phyloP scores from a whole-genome alignment of 2,329 filamentous ascomycete species.

The Talaromyces amestolkiae region DNA sequence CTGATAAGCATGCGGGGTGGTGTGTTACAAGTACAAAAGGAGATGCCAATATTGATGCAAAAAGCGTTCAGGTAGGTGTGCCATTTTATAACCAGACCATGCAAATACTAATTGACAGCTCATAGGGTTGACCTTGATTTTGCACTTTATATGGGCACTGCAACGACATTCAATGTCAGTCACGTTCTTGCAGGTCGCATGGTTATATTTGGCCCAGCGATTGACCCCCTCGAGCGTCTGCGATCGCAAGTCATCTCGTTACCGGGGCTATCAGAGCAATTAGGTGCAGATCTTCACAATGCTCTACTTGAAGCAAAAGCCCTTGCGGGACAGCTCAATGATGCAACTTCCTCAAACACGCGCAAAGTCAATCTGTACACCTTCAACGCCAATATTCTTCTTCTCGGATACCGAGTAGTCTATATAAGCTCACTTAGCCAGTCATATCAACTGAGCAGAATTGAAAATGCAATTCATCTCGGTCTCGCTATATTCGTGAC shows the following conservation, averaged over 20 bases:
- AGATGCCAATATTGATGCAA: constrained; percentile 10
- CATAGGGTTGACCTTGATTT: constrained; percentile 19
- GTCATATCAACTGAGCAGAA: background rate
- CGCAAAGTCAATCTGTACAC: constrained; percentile 10
- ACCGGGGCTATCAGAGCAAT: background rate
- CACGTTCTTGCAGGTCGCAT: background rate
- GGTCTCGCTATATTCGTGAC: constrained; percentile 17
- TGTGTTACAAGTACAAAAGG: background rate
- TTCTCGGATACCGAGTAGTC: constrained; percentile 16
- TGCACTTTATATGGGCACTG: constrained; percentile 17
- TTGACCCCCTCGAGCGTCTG: background rate
- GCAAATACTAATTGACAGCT: background rate
- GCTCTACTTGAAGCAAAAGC: constrained; percentile 3
- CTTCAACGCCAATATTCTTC: constrained; percentile 13
- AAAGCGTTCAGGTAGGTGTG: constrained; percentile 15
- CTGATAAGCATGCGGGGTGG: constrained; percentile 17
- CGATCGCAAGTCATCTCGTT: background rate
- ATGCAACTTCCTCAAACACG: background rate
- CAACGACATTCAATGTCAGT: constrained; percentile 11
- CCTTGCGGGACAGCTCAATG: constrained; percentile 9
- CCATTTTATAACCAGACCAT: background rate
- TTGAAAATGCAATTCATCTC: constrained; percentile 18
- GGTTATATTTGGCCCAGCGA: background rate
- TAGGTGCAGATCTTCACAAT: background rate
- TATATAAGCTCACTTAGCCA: constrained; percentile 10